Base-by-base conservation (phyloP, 1,284 basidiomycete genomes). In the Apiotrichum siamense region DNA sequence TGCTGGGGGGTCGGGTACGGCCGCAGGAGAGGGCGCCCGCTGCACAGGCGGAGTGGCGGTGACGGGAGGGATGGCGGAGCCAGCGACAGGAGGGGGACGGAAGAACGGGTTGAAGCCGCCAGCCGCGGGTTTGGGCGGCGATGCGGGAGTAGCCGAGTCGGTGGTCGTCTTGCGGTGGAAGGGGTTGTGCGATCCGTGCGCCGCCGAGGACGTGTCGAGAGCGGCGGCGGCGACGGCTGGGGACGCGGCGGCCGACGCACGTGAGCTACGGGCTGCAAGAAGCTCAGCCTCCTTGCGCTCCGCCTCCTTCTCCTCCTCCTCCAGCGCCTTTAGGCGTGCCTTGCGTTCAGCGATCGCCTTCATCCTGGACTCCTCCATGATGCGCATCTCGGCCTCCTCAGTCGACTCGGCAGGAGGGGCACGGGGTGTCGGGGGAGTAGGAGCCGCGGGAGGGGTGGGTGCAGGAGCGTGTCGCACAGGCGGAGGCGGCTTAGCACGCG, bases 301-400 rank as follows among this genome's bases (percentile, higher is more conserved):
- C 21, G 81, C 82, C 55, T 86, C 84, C 62, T 83, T 82, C 60
- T 88, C 85, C 64, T 88, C 83, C 55, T 77, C 74, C 69, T 89
- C 86, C 6, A 89, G 77, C 61, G 81, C 78, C 43, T 82, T 79
- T 41, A 88, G 65, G 25, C 83, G 78, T 41, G 79, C 83, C 18
- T 77, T 78, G 3, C 85, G 79, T 38, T 80, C 84, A 60, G 82
- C 84, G 12, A 81, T 80, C 55, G 82, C 81, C 70, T 85, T 87
- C 44, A 78, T 76, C 21, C 87, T 62, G 3, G 78, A 79, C 57
- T 80, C 84, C 67, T 87, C 83, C n/a, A 82, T 78, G 13, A 76
- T 77, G 52, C 78, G 79, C 15, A 87, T 62, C 20, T 76, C 78
- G 36, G 78, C 79, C 51, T 88, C 87, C 65, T 87, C 86, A 0